Evolutionary conservation across 2,329 filamentous ascomycete species (phyloP).

Genomic region (Aureobasidium namibiae): DNA sequence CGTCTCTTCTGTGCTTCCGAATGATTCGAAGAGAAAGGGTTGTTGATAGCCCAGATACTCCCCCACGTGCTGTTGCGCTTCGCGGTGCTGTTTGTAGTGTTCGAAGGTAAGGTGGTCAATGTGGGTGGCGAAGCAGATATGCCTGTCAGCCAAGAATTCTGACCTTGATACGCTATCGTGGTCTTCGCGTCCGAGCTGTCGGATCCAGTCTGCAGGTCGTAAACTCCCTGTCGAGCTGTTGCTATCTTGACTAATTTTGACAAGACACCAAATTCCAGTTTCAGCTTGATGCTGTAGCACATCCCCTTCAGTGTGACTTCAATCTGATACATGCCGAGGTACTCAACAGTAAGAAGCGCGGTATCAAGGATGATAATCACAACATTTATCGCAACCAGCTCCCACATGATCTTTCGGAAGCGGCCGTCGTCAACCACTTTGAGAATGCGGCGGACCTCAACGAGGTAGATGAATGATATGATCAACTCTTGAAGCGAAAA

Average conservation of each 20-base stretch:
- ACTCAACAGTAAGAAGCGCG: slow-evolving; percentile 27
- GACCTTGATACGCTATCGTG: background rate
- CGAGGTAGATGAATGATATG: slow-evolving; percentile 25
- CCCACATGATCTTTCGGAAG: slow-evolving; percentile 26
- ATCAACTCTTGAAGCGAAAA: slow-evolving; percentile 34
- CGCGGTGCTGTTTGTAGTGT: background rate
- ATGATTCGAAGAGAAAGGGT: background rate
- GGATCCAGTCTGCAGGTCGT: background rate
- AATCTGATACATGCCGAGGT: slow-evolving; percentile 25
- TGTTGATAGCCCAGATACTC: background rate
- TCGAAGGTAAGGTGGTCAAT: background rate
- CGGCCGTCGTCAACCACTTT: slow-evolving; percentile 11
- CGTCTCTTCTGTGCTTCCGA: background rate
- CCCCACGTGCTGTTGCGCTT: background rate
- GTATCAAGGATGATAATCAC: slow-evolving; percentile 31
- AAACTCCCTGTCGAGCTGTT: slow-evolving; percentile 5
- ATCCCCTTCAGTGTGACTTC: slow-evolving; percentile 32
- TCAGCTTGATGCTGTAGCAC: slow-evolving; percentile 22
- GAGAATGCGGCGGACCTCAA: slow-evolving; percentile 16
- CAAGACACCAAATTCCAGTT: slow-evolving; percentile 24
- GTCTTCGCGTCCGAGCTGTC: background rate
- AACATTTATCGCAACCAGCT: slow-evolving; percentile 30
- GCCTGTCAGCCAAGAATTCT: background rate
- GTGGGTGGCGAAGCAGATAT: background rate
- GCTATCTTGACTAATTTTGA: slow-evolving; percentile 21